A percentile compares a stretch with the other conserved stretches of the same genome.
These are phyloP conservation scores for Rubus parviflorus DNA, from an alignment of 306 rosid species.

Conservation along the genomic window DNA sequence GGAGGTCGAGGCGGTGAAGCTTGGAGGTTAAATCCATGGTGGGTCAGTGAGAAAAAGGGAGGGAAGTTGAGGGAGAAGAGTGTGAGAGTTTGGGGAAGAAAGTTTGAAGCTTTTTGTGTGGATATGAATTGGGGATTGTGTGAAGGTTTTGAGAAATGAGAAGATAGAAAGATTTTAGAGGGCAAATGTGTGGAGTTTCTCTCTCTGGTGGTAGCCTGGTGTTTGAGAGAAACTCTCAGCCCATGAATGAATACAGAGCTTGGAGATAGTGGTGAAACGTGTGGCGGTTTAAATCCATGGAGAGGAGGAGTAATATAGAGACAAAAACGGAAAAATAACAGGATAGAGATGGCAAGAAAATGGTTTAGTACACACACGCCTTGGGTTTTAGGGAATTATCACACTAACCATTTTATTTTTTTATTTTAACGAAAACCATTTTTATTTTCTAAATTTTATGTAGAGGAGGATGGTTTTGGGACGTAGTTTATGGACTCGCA, in stretches of 20 bases:
- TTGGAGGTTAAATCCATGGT: conserved; percentile 65
- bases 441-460: background rate
- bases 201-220: too few relatives aligned
- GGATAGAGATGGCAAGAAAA: background rate
- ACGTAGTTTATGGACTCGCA: background rate
- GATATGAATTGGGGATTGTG: background rate
- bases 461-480: background rate
- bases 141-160: too few relatives aligned
- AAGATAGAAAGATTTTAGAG: too few relatives aligned
- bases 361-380: too few relatives aligned
- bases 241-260: background rate
- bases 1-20: conserved; percentile 70
- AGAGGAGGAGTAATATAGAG: background rate
- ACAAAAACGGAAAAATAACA: background rate
- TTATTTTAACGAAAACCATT: too few relatives aligned
- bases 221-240: background rate
- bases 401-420: too few relatives aligned
- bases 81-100: background rate
- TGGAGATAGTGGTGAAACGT: background rate
- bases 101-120: background rate
- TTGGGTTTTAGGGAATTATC: background rate
- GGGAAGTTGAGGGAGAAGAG: background rate
- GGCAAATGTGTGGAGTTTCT: too few relatives aligned
- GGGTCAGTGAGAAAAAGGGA: conserved; percentile 1
- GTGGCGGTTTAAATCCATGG: conserved; percentile 4